phyloP scores from a whole-genome alignment of 768 basidiomycete species.

The Baorangia bicolor region DNA sequence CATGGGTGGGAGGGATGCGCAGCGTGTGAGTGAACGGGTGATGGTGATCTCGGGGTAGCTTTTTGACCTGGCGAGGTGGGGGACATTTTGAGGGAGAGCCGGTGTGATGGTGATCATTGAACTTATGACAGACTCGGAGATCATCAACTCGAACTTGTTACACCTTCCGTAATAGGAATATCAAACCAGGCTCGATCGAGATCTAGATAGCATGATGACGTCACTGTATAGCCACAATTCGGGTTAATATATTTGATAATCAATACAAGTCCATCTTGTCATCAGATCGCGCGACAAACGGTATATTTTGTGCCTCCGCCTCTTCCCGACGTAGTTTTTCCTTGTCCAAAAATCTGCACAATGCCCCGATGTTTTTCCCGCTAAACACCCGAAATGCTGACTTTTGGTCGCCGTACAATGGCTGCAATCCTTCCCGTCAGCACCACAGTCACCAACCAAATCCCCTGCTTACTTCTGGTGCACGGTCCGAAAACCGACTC shows the following conservation, averaged over 20 bases:
- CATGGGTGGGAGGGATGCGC: conserved; percentile 41
- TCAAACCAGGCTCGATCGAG: background rate
- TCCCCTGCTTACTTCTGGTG: conserved; percentile 52
- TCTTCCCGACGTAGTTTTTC: conserved; percentile 57
- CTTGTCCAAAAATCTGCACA: conserved; percentile 72
- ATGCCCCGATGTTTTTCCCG: conserved; percentile 57
- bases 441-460: background rate
- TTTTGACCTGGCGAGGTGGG: background rate
- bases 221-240: too few species aligned
- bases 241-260: background rate
- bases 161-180: conserved; percentile 8
- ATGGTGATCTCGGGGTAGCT: too few species aligned
- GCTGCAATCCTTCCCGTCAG: conserved; percentile 38
- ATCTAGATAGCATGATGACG: too few species aligned
- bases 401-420: conserved; percentile 62
- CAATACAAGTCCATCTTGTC: conserved; percentile 65
- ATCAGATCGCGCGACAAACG: conserved; percentile 58
- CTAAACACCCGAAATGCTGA: conserved; percentile 79
- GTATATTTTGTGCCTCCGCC: conserved; percentile 58
- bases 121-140: too few species aligned
- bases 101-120: conserved; percentile 3
- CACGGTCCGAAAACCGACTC: conserved; percentile 71
- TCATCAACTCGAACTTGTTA: background rate
- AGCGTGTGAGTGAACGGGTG: too few species aligned
- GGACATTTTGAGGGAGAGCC: background rate